These are phyloP conservation scores for Apiospora kogelbergensis DNA, from an alignment of 2,329 filamentous ascomycete genomes.

Conservation along the genomic window DNA sequence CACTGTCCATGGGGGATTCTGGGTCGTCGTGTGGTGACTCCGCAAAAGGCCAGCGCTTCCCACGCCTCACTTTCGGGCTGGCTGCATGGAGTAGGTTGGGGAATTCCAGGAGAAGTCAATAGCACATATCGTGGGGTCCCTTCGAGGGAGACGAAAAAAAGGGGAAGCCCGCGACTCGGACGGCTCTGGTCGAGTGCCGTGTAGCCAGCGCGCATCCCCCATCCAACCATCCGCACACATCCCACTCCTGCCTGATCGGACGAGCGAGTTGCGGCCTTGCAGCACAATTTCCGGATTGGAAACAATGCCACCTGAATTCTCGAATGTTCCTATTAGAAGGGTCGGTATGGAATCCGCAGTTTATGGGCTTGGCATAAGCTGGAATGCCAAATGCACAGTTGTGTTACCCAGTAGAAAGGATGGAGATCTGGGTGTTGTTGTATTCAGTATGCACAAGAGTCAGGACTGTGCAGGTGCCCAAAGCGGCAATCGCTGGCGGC, in stretches of 20 bases:
- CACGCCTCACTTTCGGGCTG: background rate
- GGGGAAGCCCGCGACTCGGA: background rate
- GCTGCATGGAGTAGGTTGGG: constrained; percentile 1
- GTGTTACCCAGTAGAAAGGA: background rate
- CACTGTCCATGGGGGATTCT: background rate
- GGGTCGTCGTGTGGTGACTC: background rate
- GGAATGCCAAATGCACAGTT: background rate
- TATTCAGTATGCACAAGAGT: constrained; percentile 1
- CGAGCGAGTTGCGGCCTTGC: background rate
- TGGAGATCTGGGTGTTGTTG: background rate
- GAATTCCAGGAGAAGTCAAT: background rate
- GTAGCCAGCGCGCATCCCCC: no score
- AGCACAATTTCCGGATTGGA: background rate
- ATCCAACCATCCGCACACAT: no score
- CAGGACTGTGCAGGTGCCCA: background rate
- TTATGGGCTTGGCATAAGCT: background rate
- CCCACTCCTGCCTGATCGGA: background rate
- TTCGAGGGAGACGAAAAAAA: background rate
- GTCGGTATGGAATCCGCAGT: background rate
- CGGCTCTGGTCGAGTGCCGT: background rate
- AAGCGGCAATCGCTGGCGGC: background rate
- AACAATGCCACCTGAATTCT: background rate
- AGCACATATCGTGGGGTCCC: background rate
- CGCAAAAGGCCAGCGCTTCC: background rate
- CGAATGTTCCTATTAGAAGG: background rate